Evolutionary conservation across 2,329 filamentous ascomycete genomes (phyloP), one percentile per base, ranked within the genome.

Genomic region (Colletotrichum paranaense): DNA sequence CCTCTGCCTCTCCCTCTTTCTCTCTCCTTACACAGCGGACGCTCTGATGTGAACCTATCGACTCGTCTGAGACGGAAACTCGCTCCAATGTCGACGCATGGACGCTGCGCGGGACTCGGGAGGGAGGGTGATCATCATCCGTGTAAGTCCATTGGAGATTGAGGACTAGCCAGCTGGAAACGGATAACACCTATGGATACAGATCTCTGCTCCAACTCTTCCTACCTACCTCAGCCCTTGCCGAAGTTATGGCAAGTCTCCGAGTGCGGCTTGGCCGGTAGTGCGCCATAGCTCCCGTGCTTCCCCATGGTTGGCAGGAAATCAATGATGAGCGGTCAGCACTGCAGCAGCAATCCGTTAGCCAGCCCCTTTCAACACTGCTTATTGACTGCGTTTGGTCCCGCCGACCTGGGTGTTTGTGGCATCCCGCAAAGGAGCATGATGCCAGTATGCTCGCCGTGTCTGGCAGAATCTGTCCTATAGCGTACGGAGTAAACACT

Each of bases 81-180:
- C 56, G 38, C 67, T 38, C 49, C 71, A 62, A 57, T 46, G 46
- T 32, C 49, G 28, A 62, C 49, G 67, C 71, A 65, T 66, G 67
- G 71, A 65, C 62, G 22, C 30, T 65, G 30, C 12, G 52, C 59
- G 19, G 46, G 28, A 11, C 3, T 52, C 66, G 60, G 70, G 56
- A 65, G 53, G 58, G 60, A 46, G 52, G 56, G 49, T 11, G 22
- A 30, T 26, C 58, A 32, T 46, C 60, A 60, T 71, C 67, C 67
- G 71, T 73, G 71, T 73, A 73, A 73, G 71, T 73, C 67, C 60
- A 73, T 73, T 73, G 71, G 71, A 73, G 70, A 73, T 49, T 30
- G 19, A 9, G 19, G 60, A 53, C 53, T 24, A 30, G 46, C 42
- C 53, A 64, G n/a, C n/a, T 42, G 55, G 46, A 7, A 16, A 65